A percentile compares a stretch with the other conserved stretches of the same genome.
These are phyloP conservation scores for Penicillium sp. DNA, from an alignment of 2,329 filamentous ascomycete genomes.

Conservation along the genomic window DNA sequence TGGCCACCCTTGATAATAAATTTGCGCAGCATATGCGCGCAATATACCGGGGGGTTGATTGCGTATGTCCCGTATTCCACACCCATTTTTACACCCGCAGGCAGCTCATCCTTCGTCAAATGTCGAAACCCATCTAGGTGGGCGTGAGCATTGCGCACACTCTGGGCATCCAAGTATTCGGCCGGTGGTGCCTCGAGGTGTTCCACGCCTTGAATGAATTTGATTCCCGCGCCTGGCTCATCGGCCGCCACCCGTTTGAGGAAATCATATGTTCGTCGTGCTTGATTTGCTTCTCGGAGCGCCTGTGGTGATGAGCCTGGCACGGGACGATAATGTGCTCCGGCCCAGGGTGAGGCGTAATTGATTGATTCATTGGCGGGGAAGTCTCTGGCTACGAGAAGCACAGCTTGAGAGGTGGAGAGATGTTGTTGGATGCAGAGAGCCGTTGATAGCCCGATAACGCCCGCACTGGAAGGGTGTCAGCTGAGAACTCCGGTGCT, in stretches of 20 bases:
- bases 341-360: slow-evolving; percentile 53
- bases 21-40: slow-evolving; percentile 44
- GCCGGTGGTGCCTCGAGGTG: slow-evolving; percentile 45
- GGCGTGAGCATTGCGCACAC: slow-evolving; percentile 34
- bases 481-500: not conserved
- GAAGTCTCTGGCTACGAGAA: slow-evolving; percentile 47
- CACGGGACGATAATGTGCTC: slow-evolving; percentile 53
- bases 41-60: slow-evolving; percentile 51
- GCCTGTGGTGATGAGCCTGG: slow-evolving; percentile 43
- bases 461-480: slow-evolving; percentile 39
- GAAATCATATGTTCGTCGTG: slow-evolving; percentile 41
- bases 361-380: slow-evolving; percentile 45
- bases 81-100: slow-evolving; percentile 44
- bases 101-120: slow-evolving; percentile 35
- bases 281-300: slow-evolving; percentile 42
- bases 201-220: slow-evolving; percentile 45
- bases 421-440: slow-evolving; percentile 38
- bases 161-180: slow-evolving; percentile 37
- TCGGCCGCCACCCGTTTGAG: slow-evolving; percentile 41
- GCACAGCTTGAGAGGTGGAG: slow-evolving; percentile 34
- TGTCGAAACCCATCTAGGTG: slow-evolving; percentile 42
- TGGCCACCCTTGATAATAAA: slow-evolving; percentile 46
- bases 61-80: slow-evolving; percentile 47
- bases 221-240: slow-evolving; percentile 43
- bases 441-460: slow-evolving; percentile 46